Evolutionary conservation across 2,329 filamentous ascomycete species (phyloP), one percentile per base, ranked within the genome.

Genomic region (Monosporascus sp.): DNA sequence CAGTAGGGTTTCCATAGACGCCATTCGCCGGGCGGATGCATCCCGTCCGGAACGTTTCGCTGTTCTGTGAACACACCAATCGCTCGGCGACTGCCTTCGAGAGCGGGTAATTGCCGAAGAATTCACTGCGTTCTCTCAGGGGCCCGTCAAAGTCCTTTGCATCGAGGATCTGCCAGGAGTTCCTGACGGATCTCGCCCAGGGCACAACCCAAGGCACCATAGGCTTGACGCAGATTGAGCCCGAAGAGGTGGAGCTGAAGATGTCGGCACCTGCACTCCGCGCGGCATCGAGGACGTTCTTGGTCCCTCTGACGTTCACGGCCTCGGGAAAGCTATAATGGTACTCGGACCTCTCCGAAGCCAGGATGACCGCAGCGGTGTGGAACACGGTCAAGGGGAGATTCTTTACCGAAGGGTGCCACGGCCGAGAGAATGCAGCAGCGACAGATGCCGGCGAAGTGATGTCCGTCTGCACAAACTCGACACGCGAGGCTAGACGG

Each of bases 311-410:
- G 24, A 81, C 70, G 55, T 83, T 84, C 51, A 82, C 77, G 18
- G 68, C 65, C 48, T 70, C 70, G 51, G 72, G 72, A 25, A 74
- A 72, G 24, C 69, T 63, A 56, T 82, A 79, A 35, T 77, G 68
- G 35, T 70, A 64, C 46, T 63, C 60, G 48, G 72, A 70, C 6
- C 80, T 74, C 52, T 83, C 79, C 17, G 70, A 72, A 0, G 77
- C 73, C 11, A 78, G 69, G 53, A 83, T 82, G 5, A 75, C 70
- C 1, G 80, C 80, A 2, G 79, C 80, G 1, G 76, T 82, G 66
- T 83, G 80, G 60, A 79, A 81, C 15, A 83, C 79, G 1, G 79
- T 82, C 24, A 83, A 65, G 1, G 80, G 79, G 3, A 76, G 68
- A 5, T 64, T 47, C 5, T 73, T 68, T 5, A 73, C 68, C 1